Evolutionary conservation across 768 basidiomycete genomes (phyloP).

Genomic region (Xanthoconium stramineum): DNA sequence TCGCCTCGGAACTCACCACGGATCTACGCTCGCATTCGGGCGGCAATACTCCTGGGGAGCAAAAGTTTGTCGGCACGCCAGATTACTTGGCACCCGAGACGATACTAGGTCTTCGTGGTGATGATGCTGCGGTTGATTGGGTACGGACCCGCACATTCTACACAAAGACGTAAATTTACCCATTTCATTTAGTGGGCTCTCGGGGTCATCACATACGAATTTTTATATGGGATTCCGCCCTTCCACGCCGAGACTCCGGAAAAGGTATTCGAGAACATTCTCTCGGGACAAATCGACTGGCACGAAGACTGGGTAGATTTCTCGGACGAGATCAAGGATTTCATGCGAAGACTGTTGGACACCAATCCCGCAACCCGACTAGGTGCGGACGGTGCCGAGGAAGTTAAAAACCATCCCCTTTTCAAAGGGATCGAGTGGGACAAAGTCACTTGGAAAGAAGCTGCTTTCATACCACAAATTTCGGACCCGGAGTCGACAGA

Average conservation of each 20-base stretch:
- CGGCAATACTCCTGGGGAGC: conserved; percentile 71
- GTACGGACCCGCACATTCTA: conserved; percentile 43
- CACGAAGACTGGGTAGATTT: conserved; percentile 90
- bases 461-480: conserved; percentile 93
- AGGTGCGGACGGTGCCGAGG: conserved; percentile 83
- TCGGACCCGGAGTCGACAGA: conserved; percentile 98
- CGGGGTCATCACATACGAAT: conserved; percentile 97
- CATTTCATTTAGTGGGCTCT: conserved; percentile 80
- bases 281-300: conserved; percentile 93
- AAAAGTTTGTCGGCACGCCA: conserved; percentile 96
- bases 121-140: conserved; percentile 97
- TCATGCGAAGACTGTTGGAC: conserved; percentile 84
- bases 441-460: conserved; percentile 81
- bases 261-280: conserved; percentile 96
- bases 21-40: conserved; percentile 71
- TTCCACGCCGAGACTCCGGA: conserved; percentile 98
- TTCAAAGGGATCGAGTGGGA: conserved; percentile 92
- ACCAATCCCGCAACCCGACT: conserved; percentile 77
- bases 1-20: conserved; percentile 80
- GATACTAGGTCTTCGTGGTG: conserved; percentile 91
- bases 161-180: conserved; percentile 9
- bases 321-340: conserved; percentile 82
- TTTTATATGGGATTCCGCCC: conserved; percentile 93
- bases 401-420: conserved; percentile 91
- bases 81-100: conserved; percentile 97